Evolutionary conservation across 2,329 filamentous ascomycete species (phyloP), one percentile per base, ranked within the genome.

Genomic region (Diaporthe ampelina): DNA sequence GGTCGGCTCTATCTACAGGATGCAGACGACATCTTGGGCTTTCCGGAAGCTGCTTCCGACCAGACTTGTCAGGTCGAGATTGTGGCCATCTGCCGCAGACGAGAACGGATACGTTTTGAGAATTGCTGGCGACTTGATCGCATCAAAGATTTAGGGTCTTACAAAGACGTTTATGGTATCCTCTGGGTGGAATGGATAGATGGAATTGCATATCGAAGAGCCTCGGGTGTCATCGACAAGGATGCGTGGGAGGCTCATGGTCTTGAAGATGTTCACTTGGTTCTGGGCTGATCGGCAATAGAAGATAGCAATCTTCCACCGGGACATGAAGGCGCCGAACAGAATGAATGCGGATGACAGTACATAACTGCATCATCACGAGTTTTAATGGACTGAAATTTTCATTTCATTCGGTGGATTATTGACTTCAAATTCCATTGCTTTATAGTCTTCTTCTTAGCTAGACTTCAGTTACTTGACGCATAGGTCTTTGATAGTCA

Each of bases 261-360:
- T 32, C 52, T 56, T 4, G 52, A 56, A 19, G 26, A 17, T 56
- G 2, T 29, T 56, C 52, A 56, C 52, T 32, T 56, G 26, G 17
- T 56, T 6, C 29, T 56, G 52, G 52, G 52, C 52, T 56, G 52
- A 56, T 32, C 54, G 9, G 43, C 21, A 21, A 17, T 17, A 43
- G 11, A 17, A 4, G 1, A 43, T 15, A 43, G 15, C 6, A 19
- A 1, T 5, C 0, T 15, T 0, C 5, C 13, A 1, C 40, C 40
- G 10, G 6, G 15, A 17, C 15, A 17, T 43, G 4, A 43, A 17
- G 40, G 15, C 10, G 40, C 40, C 40, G 15, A 4, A 19, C 40
- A 43, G 40, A 43, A 17, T 43, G 15, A 43, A 43, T 7, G 40
- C 11, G 6, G 17, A 17, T 15, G 19, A 43, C 37, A 40, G 11